Evolutionary conservation across 2,329 filamentous ascomycete genomes (phyloP).

Genomic region (Calonectria fujianensis): DNA sequence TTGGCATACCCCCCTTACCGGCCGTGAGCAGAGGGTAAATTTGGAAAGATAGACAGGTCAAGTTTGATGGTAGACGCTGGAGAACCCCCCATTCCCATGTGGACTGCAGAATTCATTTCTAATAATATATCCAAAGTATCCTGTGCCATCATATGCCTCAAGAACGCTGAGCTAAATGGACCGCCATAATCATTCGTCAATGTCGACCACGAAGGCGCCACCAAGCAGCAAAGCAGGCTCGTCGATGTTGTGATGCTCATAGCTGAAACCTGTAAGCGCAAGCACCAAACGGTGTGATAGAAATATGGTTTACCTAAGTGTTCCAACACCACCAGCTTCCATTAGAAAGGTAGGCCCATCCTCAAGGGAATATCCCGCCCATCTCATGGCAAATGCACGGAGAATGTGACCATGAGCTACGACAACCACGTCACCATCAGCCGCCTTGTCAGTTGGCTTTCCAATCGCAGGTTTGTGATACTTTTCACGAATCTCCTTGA

Average conservation of each 20-base stretch:
- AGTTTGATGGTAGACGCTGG: not conserved
- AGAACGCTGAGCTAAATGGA: not conserved
- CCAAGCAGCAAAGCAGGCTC: constrained; percentile 89
- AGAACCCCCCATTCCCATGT: not conserved
- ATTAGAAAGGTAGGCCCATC: constrained; percentile 87
- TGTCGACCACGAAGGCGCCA: constrained; percentile 78
- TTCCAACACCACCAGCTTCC: constrained; percentile 91
- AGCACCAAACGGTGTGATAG: not conserved
- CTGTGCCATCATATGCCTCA: not conserved
- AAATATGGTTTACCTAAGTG: constrained; percentile 76
- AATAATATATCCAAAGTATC: constrained; percentile 10
- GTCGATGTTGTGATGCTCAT: constrained; percentile 85
- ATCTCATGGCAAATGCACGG: constrained; percentile 90
- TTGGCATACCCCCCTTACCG: not conserved
- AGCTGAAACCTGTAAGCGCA: constrained; percentile 68
- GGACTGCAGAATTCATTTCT: not conserved
- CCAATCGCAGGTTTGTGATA: constrained; percentile 79
- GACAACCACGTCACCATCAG: constrained; percentile 69
- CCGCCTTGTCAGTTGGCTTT: constrained; percentile 64
- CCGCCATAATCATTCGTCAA: constrained; percentile 46
- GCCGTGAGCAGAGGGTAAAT: not conserved
- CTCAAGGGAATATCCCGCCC: constrained; percentile 83
- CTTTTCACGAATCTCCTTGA: constrained; percentile 81
- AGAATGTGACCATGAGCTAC: constrained; percentile 95
- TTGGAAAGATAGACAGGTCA: not conserved